Base-by-base conservation (phyloP, 208 protist genomes). In the Crithidia sp. region DNA sequence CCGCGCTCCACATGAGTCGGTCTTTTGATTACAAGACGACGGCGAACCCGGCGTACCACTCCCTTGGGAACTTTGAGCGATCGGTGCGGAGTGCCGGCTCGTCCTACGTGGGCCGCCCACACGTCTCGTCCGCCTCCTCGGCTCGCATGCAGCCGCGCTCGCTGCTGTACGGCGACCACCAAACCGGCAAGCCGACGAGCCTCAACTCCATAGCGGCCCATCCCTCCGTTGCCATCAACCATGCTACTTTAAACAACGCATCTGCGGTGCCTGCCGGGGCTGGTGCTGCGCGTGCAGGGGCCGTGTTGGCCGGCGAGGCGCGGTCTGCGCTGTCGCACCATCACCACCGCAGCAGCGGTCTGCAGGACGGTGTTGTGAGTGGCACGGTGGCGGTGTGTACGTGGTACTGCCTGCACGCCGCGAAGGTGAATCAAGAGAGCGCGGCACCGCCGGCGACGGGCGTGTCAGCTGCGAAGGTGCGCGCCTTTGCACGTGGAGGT, bases 361-460 rank as follows among this genome's bases (percentile, higher is more conserved):
- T 28, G 28, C 28, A 28, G 28, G 28, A 28, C 1, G 28, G 28
- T 28, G 28, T 28, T 0, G 28, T 28, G 28, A 28, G 52, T 39
- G 1, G 39, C 37, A 19, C 62, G 40, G 45, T 49, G 43, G 52
- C 57, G 40, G 56, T 49, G 49, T 81, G 75, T 7, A 28, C 76
- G 49, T 93, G 88, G 88, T 87, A 85, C 74, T 82, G 74, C 54
- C 50, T 87, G 43, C 82, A 84, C 66, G 67, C 78, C 49, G 52
- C 76, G n/a, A 82, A 73, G 56, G 41, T 68, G n/a, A 36, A 69
- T 41, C 55, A 79, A 40, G 78, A 76, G 55, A 37, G 63, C 53
- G 62, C 54, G 28, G 28, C 28, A 1, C 28, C 28, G 28, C 0
- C 28, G 28, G 28, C 28, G 28, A 28, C 28, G 28, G 28, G 28